phyloP scores from a whole-genome alignment of 805 yeast genomes.

The Candida peoriensis region DNA sequence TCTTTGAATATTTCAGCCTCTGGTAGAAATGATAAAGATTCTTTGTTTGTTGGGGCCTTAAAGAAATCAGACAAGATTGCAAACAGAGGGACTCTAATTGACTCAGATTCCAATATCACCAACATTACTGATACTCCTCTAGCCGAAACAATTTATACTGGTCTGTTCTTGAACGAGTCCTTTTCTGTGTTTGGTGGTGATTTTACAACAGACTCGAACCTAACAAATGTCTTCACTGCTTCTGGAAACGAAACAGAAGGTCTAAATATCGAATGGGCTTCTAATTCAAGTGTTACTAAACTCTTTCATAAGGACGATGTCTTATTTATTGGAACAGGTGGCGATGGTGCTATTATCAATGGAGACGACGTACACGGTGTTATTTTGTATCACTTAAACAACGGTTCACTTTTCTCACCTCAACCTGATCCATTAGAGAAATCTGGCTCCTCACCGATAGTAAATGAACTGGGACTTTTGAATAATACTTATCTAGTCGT shows the following conservation, averaged over 20 bases:
- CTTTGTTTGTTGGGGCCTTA: slow-evolving; percentile 23
- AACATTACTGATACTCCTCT: slow-evolving; percentile 17
- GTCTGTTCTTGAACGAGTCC: slow-evolving; percentile 41
- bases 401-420: slow-evolving; percentile 17
- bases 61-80: slow-evolving; percentile 14
- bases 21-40: slow-evolving; percentile 10
- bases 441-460: slow-evolving; percentile 27
- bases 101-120: slow-evolving; percentile 9
- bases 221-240: slow-evolving; percentile 21
- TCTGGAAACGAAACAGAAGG: slow-evolving; percentile 23
- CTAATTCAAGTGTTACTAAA: slow-evolving; percentile 12
- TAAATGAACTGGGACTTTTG: slow-evolving; percentile 31
- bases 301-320: slow-evolving; percentile 14
- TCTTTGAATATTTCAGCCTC: slow-evolving; percentile 28
- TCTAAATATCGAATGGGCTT: slow-evolving; percentile 25
- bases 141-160: slow-evolving; percentile 27
- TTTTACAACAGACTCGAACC: slow-evolving; percentile 30
- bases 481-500: slow-evolving; percentile 46
- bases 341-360: slow-evolving; percentile 22
- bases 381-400: slow-evolving; percentile 44
- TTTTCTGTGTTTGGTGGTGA: slow-evolving; percentile 57
- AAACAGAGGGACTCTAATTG: slow-evolving; percentile 15
- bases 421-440: slow-evolving; percentile 12
- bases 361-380: slow-evolving; percentile 36
- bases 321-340: slow-evolving; percentile 44